Conservation (phyloP, 768 basidiomycete species). For the Auricularia heimuer region DNA sequence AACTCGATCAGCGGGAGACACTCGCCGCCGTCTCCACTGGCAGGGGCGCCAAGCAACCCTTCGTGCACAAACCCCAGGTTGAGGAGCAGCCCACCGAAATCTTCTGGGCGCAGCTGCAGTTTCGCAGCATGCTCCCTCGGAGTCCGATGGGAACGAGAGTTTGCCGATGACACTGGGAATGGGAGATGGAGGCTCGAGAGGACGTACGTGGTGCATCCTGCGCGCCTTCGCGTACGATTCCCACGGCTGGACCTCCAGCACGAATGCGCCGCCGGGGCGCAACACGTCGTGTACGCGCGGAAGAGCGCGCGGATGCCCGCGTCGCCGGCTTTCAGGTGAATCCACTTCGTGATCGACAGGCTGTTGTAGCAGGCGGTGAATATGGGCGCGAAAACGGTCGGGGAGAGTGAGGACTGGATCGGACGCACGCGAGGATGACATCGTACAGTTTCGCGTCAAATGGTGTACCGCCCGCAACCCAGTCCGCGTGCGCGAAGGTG, state of each 20-base stretch:
- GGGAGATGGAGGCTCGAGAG: not conserved
- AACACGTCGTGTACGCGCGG: constrained; percentile 46
- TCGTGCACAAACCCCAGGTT: constrained; percentile 53
- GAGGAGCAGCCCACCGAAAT: constrained; percentile 45
- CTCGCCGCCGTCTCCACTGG: constrained; percentile 50
- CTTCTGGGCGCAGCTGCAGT: constrained; percentile 50
- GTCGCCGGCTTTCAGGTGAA: constrained; percentile 77
- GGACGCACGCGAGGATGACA: constrained; percentile 65
- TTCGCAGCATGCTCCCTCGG: constrained; percentile 51
- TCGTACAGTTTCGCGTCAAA: constrained; percentile 55
- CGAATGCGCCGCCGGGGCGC: constrained; percentile 51
- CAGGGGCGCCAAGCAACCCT: constrained; percentile 36
- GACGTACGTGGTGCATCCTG: constrained; percentile 48
- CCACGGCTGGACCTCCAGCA: constrained; percentile 83
- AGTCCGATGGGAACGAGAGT: constrained; percentile 20
- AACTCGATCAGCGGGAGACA: too few relatives aligned
- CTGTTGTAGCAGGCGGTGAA: constrained; percentile 27
- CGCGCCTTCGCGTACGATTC: constrained; percentile 72
- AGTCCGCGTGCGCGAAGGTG: constrained; percentile 61
- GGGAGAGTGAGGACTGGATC: not conserved
- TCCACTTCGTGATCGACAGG: constrained; percentile 87
- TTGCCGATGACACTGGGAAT: too few relatives aligned
- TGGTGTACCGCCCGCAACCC: constrained; percentile 45
- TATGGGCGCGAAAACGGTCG: not conserved
- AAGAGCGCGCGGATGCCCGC: constrained; percentile 64